phyloP scores from a whole-genome alignment of 2,329 filamentous ascomycete species.

The Nigrospora oryzae region DNA sequence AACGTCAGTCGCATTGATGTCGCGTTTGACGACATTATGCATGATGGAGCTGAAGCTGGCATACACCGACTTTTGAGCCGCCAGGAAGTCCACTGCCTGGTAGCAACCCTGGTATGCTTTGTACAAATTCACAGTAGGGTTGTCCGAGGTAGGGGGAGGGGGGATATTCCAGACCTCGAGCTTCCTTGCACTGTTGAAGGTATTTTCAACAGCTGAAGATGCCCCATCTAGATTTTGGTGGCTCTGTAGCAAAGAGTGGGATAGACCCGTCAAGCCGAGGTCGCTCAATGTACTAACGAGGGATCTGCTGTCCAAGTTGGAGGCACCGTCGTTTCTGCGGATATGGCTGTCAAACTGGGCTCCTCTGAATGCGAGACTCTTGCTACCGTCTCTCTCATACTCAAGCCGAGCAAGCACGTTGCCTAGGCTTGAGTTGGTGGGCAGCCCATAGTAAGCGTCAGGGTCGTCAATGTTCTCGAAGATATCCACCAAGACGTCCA shows the following conservation, averaged over 20 bases:
- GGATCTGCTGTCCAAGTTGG: constrained; percentile 54
- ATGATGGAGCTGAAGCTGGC: constrained; percentile 55
- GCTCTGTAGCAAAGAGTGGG: constrained; percentile 66
- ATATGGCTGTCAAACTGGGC: constrained; percentile 86
- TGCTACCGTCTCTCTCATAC: constrained; percentile 80
- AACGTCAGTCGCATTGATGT: constrained; percentile 40
- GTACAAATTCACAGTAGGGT: constrained; percentile 64
- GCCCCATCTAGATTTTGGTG: constrained; percentile 53
- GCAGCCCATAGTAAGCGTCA: constrained; percentile 88
- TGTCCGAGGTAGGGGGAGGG: constrained; percentile 53
- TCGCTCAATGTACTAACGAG: constrained; percentile 70
- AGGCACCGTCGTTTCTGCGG: constrained; percentile 46
- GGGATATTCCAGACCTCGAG: constrained; percentile 90
- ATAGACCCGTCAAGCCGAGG: constrained; percentile 78
- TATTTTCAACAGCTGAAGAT: constrained; percentile 56
- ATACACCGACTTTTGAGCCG: constrained; percentile 51
- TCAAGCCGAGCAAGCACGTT: constrained; percentile 77
- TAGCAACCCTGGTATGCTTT: constrained; percentile 73
- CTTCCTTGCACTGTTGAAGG: constrained; percentile 71
- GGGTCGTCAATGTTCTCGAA: constrained; percentile 93
- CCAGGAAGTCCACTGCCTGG: constrained; percentile 47
- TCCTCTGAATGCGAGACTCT: constrained; percentile 82
- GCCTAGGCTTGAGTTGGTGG: constrained; percentile 66
- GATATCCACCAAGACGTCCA: constrained; percentile 67
- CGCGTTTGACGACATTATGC: constrained; percentile 40